Evolutionary conservation across 805 yeast genomes (phyloP), one percentile per base, ranked within the genome.

Genomic region (Candida oleophila): DNA sequence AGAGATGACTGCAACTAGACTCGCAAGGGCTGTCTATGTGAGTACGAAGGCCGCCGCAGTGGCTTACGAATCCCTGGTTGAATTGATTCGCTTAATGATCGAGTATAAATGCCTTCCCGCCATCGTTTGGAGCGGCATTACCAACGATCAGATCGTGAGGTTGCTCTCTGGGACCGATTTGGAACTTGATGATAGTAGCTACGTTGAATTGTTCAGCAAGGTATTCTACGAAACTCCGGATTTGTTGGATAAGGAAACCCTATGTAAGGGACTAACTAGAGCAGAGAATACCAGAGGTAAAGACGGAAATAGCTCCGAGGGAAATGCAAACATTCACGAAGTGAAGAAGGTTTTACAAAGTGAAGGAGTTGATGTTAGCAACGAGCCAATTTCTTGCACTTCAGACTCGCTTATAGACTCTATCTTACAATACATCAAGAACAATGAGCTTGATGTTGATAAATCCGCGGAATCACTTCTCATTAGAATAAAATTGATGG

Each of bases 401-500:
- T 25, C 9, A 25, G 30, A 25, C 11, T n/a, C 14, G 16, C 32
- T 38, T 5, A 21, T 53, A 15, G 49, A 47, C 1, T 43, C 52
- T 5, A 47, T 61, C 3, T 42, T 68, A 2, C 30, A 41, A 1
- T 56, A 55, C 44, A 54, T 68, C 3, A 62, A 61, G 19, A 35
- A 36, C 3, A 43, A 52, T 33, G 47, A 55, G 5, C 41, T 69
- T 3, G 71, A 69, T 46, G 25, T 50, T 7, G 61, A 60, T 35
- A 52, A 55, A 9, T 43, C 51, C 1, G 60, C 71, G 0, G 66
- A 60, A 38, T 57, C 73, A 3, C 54, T 71, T 18, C 45, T 61
- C 2, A 38, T 73, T 11, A 49, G 77, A 28, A 46, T 65, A 16
- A 62, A 64, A 37, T 49, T 68, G 35, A 61, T 73, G 38, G 65